Evolutionary conservation across 441 rosid genomes (phyloP).

Genomic region (Isatis lusitanica): DNA sequence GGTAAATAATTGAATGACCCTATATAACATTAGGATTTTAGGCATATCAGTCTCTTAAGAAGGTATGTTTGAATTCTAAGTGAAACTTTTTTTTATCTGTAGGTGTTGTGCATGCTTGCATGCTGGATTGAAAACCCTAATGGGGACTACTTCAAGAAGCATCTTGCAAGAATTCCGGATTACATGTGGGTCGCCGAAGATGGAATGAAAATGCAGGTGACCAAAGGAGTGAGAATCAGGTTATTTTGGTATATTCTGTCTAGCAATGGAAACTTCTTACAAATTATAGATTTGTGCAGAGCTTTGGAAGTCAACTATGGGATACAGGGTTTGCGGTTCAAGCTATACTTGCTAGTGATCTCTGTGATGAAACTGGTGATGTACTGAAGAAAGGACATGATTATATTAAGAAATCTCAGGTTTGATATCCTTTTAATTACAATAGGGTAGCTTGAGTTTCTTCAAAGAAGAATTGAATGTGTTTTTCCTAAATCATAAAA

Average conservation of each 20-base stretch:
- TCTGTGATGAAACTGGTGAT: constrained; percentile 36
- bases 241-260: background rate
- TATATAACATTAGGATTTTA: background rate
- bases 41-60: background rate
- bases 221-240: background rate
- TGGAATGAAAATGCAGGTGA: constrained; percentile 60
- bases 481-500: background rate
- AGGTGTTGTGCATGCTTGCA: constrained; percentile 55
- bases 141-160: constrained; percentile 52
- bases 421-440: constrained; percentile 6
- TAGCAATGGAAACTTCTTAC: background rate
- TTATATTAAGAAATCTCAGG: constrained; percentile 61
- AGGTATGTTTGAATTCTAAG: background rate
- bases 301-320: constrained; percentile 62
- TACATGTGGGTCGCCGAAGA: constrained; percentile 69
- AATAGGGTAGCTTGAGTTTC: background rate
- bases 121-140: constrained; percentile 62
- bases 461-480: background rate
- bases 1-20: constrained; percentile 18
- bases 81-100: background rate
- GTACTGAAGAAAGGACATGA: constrained; percentile 53
- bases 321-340: constrained; percentile 59
- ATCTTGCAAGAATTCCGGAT: constrained; percentile 57
- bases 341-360: constrained; percentile 50
- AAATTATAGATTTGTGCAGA: constrained; percentile 30